Percentiles rank a stretch among this genome's conserved stretches.
Evolutionary conservation across 2,329 filamentous ascomycete species (phyloP).

Genomic region (Lecanicillium sp.): DNA sequence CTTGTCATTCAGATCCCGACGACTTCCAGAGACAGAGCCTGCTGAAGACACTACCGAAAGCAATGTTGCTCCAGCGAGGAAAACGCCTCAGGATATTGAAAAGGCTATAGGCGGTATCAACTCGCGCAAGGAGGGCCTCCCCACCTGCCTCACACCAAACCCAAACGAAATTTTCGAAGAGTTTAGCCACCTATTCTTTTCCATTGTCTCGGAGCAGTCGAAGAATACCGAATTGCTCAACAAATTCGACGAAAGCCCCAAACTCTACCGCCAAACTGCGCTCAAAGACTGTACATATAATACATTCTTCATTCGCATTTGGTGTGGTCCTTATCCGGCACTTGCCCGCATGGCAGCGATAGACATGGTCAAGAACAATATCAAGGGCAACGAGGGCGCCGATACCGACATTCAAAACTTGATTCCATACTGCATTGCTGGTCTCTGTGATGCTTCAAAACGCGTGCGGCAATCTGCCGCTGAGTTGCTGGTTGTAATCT

Average conservation of each 20-base stretch:
- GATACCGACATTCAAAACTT: conserved; percentile 66
- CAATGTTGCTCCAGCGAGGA: conserved; percentile 15
- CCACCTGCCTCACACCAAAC: conserved; percentile 44
- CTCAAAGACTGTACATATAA: conserved; percentile 58
- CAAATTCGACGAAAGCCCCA: conserved; percentile 45
- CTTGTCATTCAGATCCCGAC: conserved; percentile 53
- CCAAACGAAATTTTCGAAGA: conserved; percentile 47
- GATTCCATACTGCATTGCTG: conserved; percentile 71
- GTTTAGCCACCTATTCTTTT: conserved; percentile 50
- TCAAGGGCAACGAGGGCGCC: conserved; percentile 41
- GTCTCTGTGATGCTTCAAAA: conserved; percentile 66
- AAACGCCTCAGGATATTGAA: conserved; percentile 29
- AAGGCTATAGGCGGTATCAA: conserved; percentile 30
- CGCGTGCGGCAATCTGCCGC: conserved; percentile 70
- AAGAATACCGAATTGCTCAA: conserved; percentile 30
- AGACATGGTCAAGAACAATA: conserved; percentile 48
- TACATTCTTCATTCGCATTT: conserved; percentile 67
- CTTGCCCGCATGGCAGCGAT: conserved; percentile 63
- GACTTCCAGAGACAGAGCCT: conserved; percentile 38
- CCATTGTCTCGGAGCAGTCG: conserved; percentile 37
- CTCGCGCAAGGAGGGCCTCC: conserved; percentile 26
- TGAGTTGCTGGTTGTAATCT: conserved; percentile 52
- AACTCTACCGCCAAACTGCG: conserved; percentile 46
- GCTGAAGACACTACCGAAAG: conserved; percentile 37
- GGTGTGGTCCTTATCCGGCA: conserved; percentile 63